Percentiles rank a stretch among this genome's conserved stretches.
Conservation (phyloP, 805 yeast genomes). For the Candida sithepensis region DNA sequence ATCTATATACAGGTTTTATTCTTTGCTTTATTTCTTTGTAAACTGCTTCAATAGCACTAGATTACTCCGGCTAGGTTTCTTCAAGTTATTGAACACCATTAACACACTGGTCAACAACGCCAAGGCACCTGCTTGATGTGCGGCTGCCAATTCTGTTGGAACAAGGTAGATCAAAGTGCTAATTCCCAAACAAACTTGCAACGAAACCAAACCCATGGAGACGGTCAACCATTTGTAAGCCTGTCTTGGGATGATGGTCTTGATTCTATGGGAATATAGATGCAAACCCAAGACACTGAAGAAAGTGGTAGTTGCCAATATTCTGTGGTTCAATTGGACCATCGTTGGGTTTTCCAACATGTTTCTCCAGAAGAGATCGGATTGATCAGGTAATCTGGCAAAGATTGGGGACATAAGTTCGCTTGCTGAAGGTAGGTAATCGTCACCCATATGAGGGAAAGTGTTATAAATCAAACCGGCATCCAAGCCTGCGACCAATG, state of each 20-base stretch:
- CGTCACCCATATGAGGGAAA: slow-evolving; percentile 95
- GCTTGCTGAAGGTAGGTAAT: slow-evolving; percentile 63
- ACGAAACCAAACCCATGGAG: slow-evolving; percentile 76
- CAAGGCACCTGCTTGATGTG: slow-evolving; percentile 96
- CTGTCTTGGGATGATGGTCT: slow-evolving; percentile 49
- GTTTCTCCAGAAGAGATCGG: slow-evolving; percentile 89
- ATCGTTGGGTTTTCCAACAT: slow-evolving; percentile 93
- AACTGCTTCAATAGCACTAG: slow-evolving; percentile 27
- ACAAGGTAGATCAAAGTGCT: slow-evolving; percentile 81
- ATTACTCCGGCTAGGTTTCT: slow-evolving; percentile 45
- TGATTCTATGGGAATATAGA: slow-evolving; percentile 57
- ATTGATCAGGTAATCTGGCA: slow-evolving; percentile 60
- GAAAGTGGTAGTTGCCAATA: slow-evolving; percentile 79
- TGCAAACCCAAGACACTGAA: slow-evolving; percentile 67
- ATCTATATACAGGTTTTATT: background rate
- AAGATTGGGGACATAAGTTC: slow-evolving; percentile 77
- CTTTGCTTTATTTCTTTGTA: slow-evolving; percentile 12
- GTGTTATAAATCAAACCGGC: slow-evolving; percentile 96
- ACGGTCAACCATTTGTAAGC: slow-evolving; percentile 57
- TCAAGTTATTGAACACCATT: slow-evolving; percentile 52
- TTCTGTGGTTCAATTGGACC: slow-evolving; percentile 88
- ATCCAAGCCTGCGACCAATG: slow-evolving; percentile 96
- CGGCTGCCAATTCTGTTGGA: slow-evolving; percentile 89
- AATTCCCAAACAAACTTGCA: slow-evolving; percentile 86
- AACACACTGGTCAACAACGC: slow-evolving; percentile 82